phyloP scores from a whole-genome alignment of 164 flowering plant species.

The Vitis rupestris region DNA sequence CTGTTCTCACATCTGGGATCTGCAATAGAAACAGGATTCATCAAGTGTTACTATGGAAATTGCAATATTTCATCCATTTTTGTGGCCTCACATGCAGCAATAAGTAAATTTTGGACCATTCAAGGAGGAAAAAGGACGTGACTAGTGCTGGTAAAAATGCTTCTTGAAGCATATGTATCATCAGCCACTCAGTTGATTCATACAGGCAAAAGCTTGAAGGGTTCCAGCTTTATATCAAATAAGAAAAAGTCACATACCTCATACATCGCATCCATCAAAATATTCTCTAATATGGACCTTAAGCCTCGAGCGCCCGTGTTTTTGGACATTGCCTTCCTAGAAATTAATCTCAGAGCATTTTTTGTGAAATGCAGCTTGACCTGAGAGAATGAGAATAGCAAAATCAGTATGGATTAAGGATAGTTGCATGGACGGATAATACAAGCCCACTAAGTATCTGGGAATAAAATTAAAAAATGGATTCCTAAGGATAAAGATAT shows the following conservation, averaged over 20 bases:
- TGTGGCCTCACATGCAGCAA: too few relatives aligned
- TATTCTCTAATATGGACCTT: constrained; percentile 70
- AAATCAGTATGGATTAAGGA: not conserved
- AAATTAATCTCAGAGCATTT: constrained; percentile 68
- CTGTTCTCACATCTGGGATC: constrained; percentile 84
- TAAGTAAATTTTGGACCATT: too few relatives aligned
- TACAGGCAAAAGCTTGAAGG: not conserved
- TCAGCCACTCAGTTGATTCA: not conserved
- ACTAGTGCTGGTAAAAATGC: too few relatives aligned
- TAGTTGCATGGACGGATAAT: not conserved
- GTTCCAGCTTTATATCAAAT: not conserved
- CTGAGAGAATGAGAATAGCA: constrained; percentile 32
- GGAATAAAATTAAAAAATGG: not conserved
- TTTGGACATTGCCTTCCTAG: constrained; percentile 69
- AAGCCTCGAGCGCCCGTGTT: constrained; percentile 95
- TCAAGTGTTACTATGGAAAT: not conserved
- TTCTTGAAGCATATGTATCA: too few relatives aligned
- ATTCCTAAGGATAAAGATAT: not conserved
- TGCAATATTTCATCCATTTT: too few relatives aligned
- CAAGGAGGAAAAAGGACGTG: too few relatives aligned
- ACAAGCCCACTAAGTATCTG: not conserved
- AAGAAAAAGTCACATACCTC: constrained; percentile 51
- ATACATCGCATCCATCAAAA: constrained; percentile 91
- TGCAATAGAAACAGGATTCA: constrained; percentile 22
- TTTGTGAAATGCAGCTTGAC: constrained; percentile 84